Evolutionary conservation across 2,329 filamentous ascomycete species (phyloP), one percentile per base, ranked within the genome.

Genomic region (Calonectria leucothoes): DNA sequence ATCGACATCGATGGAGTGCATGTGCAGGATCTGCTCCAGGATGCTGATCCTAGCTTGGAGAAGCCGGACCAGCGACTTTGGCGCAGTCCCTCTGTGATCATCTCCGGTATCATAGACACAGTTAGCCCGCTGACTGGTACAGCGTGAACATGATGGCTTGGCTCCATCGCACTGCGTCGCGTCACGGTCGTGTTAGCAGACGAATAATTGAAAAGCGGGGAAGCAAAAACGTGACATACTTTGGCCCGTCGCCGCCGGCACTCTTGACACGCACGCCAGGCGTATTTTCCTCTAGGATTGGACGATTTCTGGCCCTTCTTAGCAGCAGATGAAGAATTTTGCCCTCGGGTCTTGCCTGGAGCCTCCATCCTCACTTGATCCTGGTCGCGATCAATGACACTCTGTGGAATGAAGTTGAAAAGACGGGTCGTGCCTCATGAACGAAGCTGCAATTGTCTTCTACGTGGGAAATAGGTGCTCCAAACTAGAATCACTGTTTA

Each of bases 151-250:
- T 12, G 66, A 59, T 2, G 66, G 65, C 8, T 57, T 49, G 3
- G n/a, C 14, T 17, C 65, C 70, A 17, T 72, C 66, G 17, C 70
- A 72, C 70, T 72, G 45, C 27, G 11, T 23, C 48, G 37, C 4
- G 6, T 14, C 49, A 55, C 29, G 33, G 12, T 10, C 8, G 10
- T 20, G 17, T 48, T 29, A 37, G 31, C 59, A 64, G 3, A 20
- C 11, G 17, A 39, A 81, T 77, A 79, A 84, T n/a, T 82, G 79
- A 20, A 48, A 27, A 61, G 37, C 25, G 25, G 39, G 37, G 59
- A 45, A 31, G 7, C 6, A 29, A 59, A 14, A 7, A 29, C 8
- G 17, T n/a, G n/a, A n/a, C 59, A 6, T 48, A 64, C 59, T 48
- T 64, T 64, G 25, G 59, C 39, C 6, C 59, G 39, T 48, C 59